These are phyloP conservation scores for Fusarium sp. DNA, from an alignment of 2,329 filamentous ascomycete species.

Conservation along the genomic window DNA sequence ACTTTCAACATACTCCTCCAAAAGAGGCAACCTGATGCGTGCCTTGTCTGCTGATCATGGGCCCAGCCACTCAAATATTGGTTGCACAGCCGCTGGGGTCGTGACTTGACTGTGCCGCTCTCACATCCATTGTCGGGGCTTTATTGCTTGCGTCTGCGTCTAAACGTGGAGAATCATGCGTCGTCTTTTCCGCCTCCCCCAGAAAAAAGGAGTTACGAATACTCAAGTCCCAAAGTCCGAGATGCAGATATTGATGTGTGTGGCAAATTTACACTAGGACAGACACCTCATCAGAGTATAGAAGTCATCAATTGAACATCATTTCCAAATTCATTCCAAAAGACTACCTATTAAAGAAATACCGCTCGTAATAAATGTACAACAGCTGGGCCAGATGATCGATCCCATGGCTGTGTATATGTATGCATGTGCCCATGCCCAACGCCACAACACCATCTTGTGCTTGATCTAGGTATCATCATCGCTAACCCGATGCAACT, in stretches of 20 bases:
- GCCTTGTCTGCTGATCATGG: constrained; percentile 16
- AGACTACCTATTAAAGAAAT: not conserved
- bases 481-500: constrained; percentile 35
- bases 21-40: constrained; percentile 34
- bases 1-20: not conserved
- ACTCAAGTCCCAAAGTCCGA: not conserved
- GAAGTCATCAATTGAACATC: constrained; percentile 10
- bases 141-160: constrained; percentile 7
- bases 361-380: constrained; percentile 30
- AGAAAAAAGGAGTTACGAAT: not conserved
- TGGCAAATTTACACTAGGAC: too few relatives aligned
- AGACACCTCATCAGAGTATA: constrained; percentile 33
- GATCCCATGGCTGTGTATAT: constrained; percentile 19
- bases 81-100: constrained; percentile 1
- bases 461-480: constrained; percentile 33
- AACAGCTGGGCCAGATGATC: constrained; percentile 26
- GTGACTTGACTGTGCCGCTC: not conserved
- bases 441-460: constrained; percentile 42
- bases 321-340: constrained; percentile 25
- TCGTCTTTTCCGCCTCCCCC: constrained; percentile 1
- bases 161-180: not conserved
- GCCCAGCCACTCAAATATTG: constrained; percentile 9
- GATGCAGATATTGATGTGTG: not conserved
- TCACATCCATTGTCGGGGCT: not conserved
- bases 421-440: constrained; percentile 17